Evolutionary conservation across 108 stramenopile species (phyloP).

Genomic region (Discostella stelligeroides): DNA sequence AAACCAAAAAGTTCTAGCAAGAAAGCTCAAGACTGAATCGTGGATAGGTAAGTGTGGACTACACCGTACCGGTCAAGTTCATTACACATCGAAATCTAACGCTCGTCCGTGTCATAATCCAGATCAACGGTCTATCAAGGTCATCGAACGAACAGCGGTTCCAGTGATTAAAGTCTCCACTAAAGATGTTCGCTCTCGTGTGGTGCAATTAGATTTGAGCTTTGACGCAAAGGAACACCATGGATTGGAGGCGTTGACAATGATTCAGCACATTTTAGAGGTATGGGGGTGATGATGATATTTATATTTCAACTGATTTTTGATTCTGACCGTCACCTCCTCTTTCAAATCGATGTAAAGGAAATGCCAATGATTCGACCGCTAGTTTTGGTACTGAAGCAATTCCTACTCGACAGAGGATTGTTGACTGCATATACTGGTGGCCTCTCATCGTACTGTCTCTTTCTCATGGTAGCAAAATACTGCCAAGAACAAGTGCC

Average conservation of each 20-base stretch:
- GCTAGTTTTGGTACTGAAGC: constrained; percentile 78
- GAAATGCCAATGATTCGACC: constrained; percentile 79
- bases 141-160: constrained; percentile 80
- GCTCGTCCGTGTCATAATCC: background rate
- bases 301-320: background rate
- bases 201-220: constrained; percentile 78
- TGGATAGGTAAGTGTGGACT: constrained; percentile 64
- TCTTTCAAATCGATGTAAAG: constrained; percentile 37
- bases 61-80: background rate
- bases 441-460: constrained; percentile 89
- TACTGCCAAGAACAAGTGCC: constrained; percentile 86
- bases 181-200: constrained; percentile 75
- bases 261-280: constrained; percentile 60
- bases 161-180: constrained; percentile 87
- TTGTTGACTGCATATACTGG: constrained; percentile 90
- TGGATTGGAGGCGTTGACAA: constrained; percentile 71
- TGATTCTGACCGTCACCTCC: background rate
- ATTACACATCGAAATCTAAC: background rate
- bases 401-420: constrained; percentile 88
- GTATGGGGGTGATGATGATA: constrained; percentile 4
- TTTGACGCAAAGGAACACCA: constrained; percentile 85
- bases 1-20: constrained; percentile 87
- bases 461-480: constrained; percentile 90
- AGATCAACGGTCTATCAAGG: constrained; percentile 80
- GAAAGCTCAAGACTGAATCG: constrained; percentile 86